A percentile compares a stretch with the other conserved stretches of the same genome.
These are phyloP conservation scores for Delphinella strobiligena DNA, from an alignment of 2,329 filamentous ascomycete species.

Conservation along the genomic window DNA sequence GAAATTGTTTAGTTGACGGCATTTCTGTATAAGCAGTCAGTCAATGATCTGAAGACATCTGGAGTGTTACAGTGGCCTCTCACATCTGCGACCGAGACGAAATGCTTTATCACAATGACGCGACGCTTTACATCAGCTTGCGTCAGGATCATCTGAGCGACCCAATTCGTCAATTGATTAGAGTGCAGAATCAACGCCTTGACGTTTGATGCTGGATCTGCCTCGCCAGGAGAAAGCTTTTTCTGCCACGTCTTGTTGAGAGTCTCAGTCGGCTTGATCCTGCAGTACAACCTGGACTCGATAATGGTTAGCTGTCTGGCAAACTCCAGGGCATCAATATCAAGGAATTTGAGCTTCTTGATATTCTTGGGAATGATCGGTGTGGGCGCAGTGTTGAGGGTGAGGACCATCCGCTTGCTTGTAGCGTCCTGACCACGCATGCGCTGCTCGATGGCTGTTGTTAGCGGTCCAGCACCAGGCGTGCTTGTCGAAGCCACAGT, in stretches of 20 bases:
- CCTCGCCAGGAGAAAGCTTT: slow-evolving; percentile 69
- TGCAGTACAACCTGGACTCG: slow-evolving; percentile 85
- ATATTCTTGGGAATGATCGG: slow-evolving; percentile 97
- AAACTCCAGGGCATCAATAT: slow-evolving; percentile 92
- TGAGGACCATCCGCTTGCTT: slow-evolving; percentile 76
- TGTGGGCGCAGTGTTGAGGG: slow-evolving; percentile 60
- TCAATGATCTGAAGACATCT: background rate
- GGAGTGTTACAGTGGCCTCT: slow-evolving; percentile 30
- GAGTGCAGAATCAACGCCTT: slow-evolving; percentile 95
- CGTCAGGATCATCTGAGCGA: slow-evolving; percentile 95
- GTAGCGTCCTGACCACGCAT: slow-evolving; percentile 78
- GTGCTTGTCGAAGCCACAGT: slow-evolving; percentile 89
- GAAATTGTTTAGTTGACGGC: slow-evolving; percentile 85
- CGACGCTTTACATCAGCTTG: slow-evolving; percentile 92
- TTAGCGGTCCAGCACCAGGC: slow-evolving; percentile 71
- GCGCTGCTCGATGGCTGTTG: slow-evolving; percentile 79
- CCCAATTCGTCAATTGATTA: slow-evolving; percentile 98
- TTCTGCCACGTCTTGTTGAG: slow-evolving; percentile 99
- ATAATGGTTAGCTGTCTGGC: slow-evolving; percentile 96
- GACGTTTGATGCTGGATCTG: slow-evolving; percentile 83
- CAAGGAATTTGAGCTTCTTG: slow-evolving; percentile 97
- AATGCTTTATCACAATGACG: slow-evolving; percentile 96
- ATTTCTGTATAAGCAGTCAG: slow-evolving; percentile 56
- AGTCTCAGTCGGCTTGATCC: slow-evolving; percentile 92
- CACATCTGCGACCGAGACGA: slow-evolving; percentile 91